Conservation (phyloP, 495 filamentous ascomycete genomes). For the Penicillium lagena region DNA sequence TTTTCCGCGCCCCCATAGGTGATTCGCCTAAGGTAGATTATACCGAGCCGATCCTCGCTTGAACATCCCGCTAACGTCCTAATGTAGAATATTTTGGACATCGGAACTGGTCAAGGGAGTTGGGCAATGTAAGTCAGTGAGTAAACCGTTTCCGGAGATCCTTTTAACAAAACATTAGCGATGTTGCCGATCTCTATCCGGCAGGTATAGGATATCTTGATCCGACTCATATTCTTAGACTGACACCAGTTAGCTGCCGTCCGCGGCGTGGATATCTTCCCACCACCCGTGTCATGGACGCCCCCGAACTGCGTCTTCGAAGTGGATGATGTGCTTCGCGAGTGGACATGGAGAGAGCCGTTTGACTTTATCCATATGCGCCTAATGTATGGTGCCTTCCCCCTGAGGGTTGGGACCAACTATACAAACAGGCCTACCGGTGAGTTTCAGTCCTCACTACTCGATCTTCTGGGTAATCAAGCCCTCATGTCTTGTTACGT, state of each 20-base stretch:
- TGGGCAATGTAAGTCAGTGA: conserved; percentile 13
- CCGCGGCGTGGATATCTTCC: conserved; percentile 7
- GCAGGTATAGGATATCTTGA: conserved; percentile 1
- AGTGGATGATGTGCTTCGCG: conserved; percentile 14
- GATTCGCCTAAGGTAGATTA: conserved; percentile 9
- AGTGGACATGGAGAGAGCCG: conserved; percentile 12
- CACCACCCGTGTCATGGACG: conserved; percentile 9
- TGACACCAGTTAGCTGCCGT: conserved; percentile 1
- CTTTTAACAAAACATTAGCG: conserved; percentile 1
- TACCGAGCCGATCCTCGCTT: not conserved
- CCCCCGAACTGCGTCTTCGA: conserved; percentile 19
- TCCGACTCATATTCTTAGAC: conserved; percentile 1
- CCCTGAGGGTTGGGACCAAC: conserved; percentile 10
- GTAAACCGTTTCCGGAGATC: not conserved
- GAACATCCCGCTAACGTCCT: not conserved
- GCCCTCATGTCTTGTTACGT: not conserved
- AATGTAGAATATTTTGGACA: conserved; percentile 16
- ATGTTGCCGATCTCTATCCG: conserved; percentile 10
- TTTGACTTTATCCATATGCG: conserved; percentile 19
- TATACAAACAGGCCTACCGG: conserved; percentile 17
- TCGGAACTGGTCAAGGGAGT: conserved; percentile 12
- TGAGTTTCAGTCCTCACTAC: conserved; percentile 2
- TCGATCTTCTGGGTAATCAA: not conserved
- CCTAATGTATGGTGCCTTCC: conserved; percentile 7
- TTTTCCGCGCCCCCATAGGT: conserved; percentile 10